Evolutionary conservation across 2,329 filamentous ascomycete species (phyloP).

Genomic region (Penicillium sp.): DNA sequence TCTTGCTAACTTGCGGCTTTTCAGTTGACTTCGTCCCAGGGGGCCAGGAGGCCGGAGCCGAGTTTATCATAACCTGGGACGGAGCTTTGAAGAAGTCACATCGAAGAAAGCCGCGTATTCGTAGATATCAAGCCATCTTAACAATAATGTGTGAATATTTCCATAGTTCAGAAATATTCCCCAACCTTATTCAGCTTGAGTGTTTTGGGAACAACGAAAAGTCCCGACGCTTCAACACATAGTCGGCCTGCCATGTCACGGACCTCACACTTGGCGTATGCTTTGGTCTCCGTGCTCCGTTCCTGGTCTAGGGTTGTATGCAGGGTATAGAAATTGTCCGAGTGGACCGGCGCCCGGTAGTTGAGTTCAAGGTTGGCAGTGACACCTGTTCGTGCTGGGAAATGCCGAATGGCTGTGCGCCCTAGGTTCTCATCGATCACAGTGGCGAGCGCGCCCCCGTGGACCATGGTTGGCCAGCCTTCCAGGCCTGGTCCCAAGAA

Average conservation of each 20-base stretch:
- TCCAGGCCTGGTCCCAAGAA: conserved; percentile 63
- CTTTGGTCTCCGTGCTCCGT: conserved; percentile 40
- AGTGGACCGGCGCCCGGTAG: conserved; percentile 61
- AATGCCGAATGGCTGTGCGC: conserved; percentile 55
- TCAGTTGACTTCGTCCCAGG: neutral
- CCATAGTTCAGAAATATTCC: conserved; percentile 38
- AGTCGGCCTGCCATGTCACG: conserved; percentile 50
- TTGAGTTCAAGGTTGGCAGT: conserved; percentile 59
- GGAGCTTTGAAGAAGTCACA: neutral
- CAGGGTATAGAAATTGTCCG: conserved; percentile 64
- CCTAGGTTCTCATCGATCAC: conserved; percentile 68
- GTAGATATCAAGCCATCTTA: neutral
- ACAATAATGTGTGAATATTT: neutral
- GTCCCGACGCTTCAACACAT: conserved; percentile 57
- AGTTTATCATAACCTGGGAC: neutral
- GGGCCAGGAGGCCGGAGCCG: neutral
- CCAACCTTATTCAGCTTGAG: conserved; percentile 43
- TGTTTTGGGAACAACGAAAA: conserved; percentile 59
- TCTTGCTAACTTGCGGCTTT: neutral
- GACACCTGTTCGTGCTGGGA: conserved; percentile 53
- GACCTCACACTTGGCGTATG: conserved; percentile 36
- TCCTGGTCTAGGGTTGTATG: conserved; percentile 44
- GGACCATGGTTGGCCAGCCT: conserved; percentile 70
- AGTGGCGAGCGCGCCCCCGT: conserved; percentile 69
- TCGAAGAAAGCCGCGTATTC: neutral